Conservation (phyloP, 2,329 filamentous ascomycete species). For the Aspergillus texensis region DNA sequence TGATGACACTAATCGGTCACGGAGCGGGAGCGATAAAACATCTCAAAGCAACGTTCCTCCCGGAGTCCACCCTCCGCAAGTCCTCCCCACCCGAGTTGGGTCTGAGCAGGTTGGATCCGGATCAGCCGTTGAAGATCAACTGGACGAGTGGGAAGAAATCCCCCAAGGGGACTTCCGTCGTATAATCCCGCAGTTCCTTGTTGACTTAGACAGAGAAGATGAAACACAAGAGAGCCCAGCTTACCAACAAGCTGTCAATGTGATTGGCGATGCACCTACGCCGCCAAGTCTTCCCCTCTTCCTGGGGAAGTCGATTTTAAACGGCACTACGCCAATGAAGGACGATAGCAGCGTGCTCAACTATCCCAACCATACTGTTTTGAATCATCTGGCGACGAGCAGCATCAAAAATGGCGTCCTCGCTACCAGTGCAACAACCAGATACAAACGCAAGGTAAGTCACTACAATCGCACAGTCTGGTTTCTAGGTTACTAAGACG, state of each 20-base stretch:
- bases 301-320: conserved; percentile 90
- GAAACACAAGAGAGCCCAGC: conserved; percentile 74
- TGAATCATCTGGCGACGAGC: conserved; percentile 95
- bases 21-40: conserved; percentile 39
- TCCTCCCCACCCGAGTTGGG: conserved; percentile 40
- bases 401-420: conserved; percentile 97
- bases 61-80: conserved; percentile 49
- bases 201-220: conserved; percentile 81
- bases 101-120: conserved; percentile 36
- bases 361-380: conserved; percentile 94
- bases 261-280: conserved; percentile 76
- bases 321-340: conserved; percentile 88
- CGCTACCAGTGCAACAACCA: conserved; percentile 93
- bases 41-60: conserved; percentile 38
- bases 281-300: conserved; percentile 89
- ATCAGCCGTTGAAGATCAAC: conserved; percentile 47
- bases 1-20: conserved; percentile 59
- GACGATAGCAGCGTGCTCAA: conserved; percentile 97
- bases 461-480: not conserved
- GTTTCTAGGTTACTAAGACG: conserved; percentile 19
- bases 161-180: conserved; percentile 65
- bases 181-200: conserved; percentile 79
- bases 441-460: conserved; percentile 82
- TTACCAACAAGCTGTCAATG: conserved; percentile 73
- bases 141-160: conserved; percentile 57